A percentile compares a stretch with the other conserved stretches of the same genome.
These are phyloP conservation scores for Diospyros lotus DNA, from an alignment of 148 eudicot genomes.

Conservation along the genomic window DNA sequence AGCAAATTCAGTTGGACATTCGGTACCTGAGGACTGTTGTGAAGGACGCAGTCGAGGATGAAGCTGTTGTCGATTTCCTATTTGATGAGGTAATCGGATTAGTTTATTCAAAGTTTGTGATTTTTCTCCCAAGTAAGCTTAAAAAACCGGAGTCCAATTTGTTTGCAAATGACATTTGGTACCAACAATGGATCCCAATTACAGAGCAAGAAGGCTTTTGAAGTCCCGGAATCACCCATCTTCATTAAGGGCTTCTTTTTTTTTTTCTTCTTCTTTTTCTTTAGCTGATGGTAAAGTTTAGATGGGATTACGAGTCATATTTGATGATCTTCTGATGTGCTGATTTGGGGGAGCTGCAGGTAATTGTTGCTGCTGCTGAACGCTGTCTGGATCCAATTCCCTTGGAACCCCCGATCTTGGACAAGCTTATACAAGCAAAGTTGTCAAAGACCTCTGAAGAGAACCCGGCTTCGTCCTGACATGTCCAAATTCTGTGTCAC, in stretches of 20 bases:
- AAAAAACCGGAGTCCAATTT: not conserved
- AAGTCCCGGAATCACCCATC: not conserved
- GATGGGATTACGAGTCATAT: not conserved
- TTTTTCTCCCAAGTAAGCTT: not conserved
- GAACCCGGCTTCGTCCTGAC: constrained; percentile 23
- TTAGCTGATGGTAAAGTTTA: not conserved
- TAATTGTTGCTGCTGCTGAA: constrained; percentile 73
- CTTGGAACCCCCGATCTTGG: constrained; percentile 78
- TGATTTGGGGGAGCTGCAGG: constrained; percentile 31
- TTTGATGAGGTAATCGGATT: constrained; percentile 73
- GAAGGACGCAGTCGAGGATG: constrained; percentile 77
- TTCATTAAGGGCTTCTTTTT: not conserved
- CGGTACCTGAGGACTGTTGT: constrained; percentile 71
- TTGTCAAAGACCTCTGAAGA: constrained; percentile 59
- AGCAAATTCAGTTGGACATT: constrained; percentile 94
- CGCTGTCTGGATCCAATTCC: constrained; percentile 90
- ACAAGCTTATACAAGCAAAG: constrained; percentile 85
- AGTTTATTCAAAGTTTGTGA: not conserved
- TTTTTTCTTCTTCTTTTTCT: not conserved
- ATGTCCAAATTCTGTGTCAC: not conserved
- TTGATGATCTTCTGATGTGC: not conserved
- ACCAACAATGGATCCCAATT: no score
- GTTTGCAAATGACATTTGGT: not conserved
- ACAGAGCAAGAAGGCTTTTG: not conserved
- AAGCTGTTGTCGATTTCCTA: constrained; percentile 86